Evolutionary conservation across 305 asterid species (phyloP), one percentile per base, ranked within the genome.

Genomic region (Plantago coronopus): DNA sequence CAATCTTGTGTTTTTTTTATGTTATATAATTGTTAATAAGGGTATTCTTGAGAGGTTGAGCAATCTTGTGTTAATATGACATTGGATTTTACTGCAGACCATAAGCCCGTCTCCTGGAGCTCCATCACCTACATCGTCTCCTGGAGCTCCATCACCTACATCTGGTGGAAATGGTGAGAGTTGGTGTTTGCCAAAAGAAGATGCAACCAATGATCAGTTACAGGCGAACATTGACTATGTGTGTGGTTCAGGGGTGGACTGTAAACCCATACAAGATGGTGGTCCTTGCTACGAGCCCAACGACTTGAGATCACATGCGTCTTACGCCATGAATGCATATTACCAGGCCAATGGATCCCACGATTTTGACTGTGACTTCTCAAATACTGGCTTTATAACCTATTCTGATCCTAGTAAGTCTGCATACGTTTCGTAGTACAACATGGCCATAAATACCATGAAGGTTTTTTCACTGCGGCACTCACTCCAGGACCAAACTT

Each of bases 281-380:
- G 87, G 76, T 7, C 61, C 73, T 16, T 81, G 82, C 73, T 78
- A 54, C 21, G 13, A 64, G 77, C 84, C 82, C 29, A 47, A 72
- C 44, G 76, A 64, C 7, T 64, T 76, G 3, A 64, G 71, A 48
- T 72, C 78, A 0, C 84, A 76, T 18, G 79, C 82, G 12, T 46
- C 87, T 3, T 81, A 60, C 37, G 82, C 80, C 21, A 78, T 81
- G 87, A 81, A 81, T n/a, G 75, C 84, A 29, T 81, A 76, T 42
- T 76, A 66, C 61, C 84, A 81, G 47, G 58, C 74, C 61, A 40
- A 71, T 19, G 84, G 80, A 17, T 69, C 72, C 44, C 57, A 54
- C 12, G 75, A 53, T 19, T 54, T 13, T 14, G 58, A 70, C 46
- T 81, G 84, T 54, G 63, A 69, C 60, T 76, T 81, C 57, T 10